Evolutionary conservation across 2,329 filamentous ascomycete species (phyloP).

Genomic region (Scedosporium dehoogii): DNA sequence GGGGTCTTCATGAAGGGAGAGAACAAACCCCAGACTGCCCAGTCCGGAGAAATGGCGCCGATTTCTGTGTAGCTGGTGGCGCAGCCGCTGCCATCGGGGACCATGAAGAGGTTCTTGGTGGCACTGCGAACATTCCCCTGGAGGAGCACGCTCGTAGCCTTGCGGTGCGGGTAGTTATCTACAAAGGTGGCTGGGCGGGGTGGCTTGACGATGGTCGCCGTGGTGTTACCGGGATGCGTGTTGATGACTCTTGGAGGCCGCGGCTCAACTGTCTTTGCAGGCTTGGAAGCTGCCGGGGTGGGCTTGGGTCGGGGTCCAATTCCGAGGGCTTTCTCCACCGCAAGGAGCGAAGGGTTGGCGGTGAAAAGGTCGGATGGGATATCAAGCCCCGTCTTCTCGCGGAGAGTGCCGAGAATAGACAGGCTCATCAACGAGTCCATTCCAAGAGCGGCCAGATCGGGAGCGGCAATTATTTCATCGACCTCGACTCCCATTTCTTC

Average conservation of each 20-base stretch:
- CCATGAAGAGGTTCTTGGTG: slow-evolving; percentile 39
- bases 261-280: slow-evolving; percentile 15
- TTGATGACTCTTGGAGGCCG: slow-evolving; percentile 14
- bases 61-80: slow-evolving; percentile 52
- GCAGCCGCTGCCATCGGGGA: slow-evolving; percentile 46
- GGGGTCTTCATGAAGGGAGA: slow-evolving; percentile 56
- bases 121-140: slow-evolving; percentile 41
- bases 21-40: slow-evolving; percentile 44
- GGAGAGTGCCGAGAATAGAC: slow-evolving; percentile 42
- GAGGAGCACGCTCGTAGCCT: slow-evolving; percentile 33
- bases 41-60: slow-evolving; percentile 26
- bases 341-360: slow-evolving; percentile 51
- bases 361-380: slow-evolving; percentile 52
- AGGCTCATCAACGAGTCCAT: slow-evolving; percentile 51
- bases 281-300: slow-evolving; percentile 16
- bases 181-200: slow-evolving; percentile 24
- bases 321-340: slow-evolving; percentile 55
- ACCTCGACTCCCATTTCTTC: slow-evolving; percentile 62
- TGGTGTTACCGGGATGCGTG: slow-evolving; percentile 24
- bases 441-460: slow-evolving; percentile 44
- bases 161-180: slow-evolving; percentile 39
- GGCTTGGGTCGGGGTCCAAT: slow-evolving; percentile 31
- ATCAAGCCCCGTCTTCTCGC: slow-evolving; percentile 41
- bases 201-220: slow-evolving; percentile 37
- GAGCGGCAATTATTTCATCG: slow-evolving; percentile 46